Percentiles rank a stretch among this genome's conserved stretches.
Evolutionary conservation across 1,284 basidiomycete species (phyloP).

Genomic region (Cryptococcus sp.): DNA sequence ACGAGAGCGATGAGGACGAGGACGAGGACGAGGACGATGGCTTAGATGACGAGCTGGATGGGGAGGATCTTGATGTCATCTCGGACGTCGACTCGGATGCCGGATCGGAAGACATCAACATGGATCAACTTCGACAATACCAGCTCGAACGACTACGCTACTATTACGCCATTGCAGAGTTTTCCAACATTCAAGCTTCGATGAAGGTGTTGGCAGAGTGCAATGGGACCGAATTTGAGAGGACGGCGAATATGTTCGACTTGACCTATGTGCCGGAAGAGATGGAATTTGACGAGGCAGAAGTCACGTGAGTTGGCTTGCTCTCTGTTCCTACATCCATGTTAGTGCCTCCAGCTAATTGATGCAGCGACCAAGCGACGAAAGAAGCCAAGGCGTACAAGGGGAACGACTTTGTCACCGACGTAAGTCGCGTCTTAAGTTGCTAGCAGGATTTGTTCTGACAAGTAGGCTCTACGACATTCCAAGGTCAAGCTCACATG

Average conservation of each 20-base stretch:
- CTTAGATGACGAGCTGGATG: slow-evolving; percentile 47
- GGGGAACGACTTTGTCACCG: slow-evolving; percentile 86
- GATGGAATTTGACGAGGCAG: slow-evolving; percentile 81
- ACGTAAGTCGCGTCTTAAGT: slow-evolving; percentile 54
- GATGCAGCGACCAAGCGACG: slow-evolving; percentile 71
- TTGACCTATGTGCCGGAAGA: slow-evolving; percentile 88
- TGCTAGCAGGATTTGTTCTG: not conserved
- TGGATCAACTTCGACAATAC: slow-evolving; percentile 83
- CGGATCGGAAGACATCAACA: slow-evolving; percentile 63
- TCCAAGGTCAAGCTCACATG: slow-evolving; percentile 97
- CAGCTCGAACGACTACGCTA: slow-evolving; percentile 94
- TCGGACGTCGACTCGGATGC: slow-evolving; percentile 35
- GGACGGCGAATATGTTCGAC: slow-evolving; percentile 94
- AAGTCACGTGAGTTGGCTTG: slow-evolving; percentile 53
- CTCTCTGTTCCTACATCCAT: not conserved
- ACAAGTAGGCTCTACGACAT: slow-evolving; percentile 82
- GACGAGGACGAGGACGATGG: slow-evolving; percentile 7
- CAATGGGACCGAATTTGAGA: slow-evolving; percentile 92
- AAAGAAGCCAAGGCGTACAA: slow-evolving; percentile 66
- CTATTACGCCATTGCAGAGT: slow-evolving; percentile 93
- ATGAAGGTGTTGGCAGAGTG: slow-evolving; percentile 78
- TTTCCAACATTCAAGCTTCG: slow-evolving; percentile 72
- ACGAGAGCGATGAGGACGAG: not conserved
- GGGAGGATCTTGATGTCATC: slow-evolving; percentile 29
- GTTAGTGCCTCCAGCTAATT: no score